These are phyloP conservation scores for Penicillium ucsense DNA, from an alignment of 495 filamentous ascomycete species.

Conservation along the genomic window DNA sequence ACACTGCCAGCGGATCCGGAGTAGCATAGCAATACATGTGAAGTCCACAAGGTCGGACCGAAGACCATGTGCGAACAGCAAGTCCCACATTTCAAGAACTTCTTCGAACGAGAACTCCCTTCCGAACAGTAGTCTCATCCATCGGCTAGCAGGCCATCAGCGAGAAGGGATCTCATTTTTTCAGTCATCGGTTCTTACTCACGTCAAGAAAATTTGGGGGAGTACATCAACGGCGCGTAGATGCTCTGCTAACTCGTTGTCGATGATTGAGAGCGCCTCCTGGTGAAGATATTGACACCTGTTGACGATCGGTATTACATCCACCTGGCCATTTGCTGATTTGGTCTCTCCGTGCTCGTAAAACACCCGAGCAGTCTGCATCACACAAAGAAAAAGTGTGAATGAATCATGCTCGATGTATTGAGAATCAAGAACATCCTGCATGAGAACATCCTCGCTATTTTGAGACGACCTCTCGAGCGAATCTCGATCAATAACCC, in stretches of 20 bases:
- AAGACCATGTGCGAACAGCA: constrained; percentile 80
- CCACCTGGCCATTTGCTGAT: constrained; percentile 30
- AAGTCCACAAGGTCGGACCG: constrained; percentile 74
- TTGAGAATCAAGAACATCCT: constrained; percentile 54
- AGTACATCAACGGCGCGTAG: constrained; percentile 77
- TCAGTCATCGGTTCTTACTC: constrained; percentile 4
- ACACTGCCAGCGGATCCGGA: constrained; percentile 88
- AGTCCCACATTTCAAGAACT: constrained; percentile 78
- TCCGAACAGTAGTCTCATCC: constrained; percentile 89
- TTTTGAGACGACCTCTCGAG: constrained; percentile 36
- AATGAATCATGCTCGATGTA: constrained; percentile 90
- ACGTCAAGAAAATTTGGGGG: constrained; percentile 97
- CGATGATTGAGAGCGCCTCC: constrained; percentile 61
- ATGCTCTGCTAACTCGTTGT: constrained; percentile 74
- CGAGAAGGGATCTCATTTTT: background rate
- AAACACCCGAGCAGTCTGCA: constrained; percentile 77
- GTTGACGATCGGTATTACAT: constrained; percentile 71
- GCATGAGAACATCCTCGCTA: constrained; percentile 40
- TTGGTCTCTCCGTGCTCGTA: constrained; percentile 56
- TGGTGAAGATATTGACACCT: constrained; percentile 81
- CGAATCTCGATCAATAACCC: constrained; percentile 78
- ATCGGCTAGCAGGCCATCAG: constrained; percentile 50
- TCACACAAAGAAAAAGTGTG: constrained; percentile 70
- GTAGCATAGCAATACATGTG: constrained; percentile 86
- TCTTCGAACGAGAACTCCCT: constrained; percentile 87